These are phyloP conservation scores for Yamadazyma jaroonii DNA, from an alignment of 1,139 yeast species.

Conservation along the genomic window DNA sequence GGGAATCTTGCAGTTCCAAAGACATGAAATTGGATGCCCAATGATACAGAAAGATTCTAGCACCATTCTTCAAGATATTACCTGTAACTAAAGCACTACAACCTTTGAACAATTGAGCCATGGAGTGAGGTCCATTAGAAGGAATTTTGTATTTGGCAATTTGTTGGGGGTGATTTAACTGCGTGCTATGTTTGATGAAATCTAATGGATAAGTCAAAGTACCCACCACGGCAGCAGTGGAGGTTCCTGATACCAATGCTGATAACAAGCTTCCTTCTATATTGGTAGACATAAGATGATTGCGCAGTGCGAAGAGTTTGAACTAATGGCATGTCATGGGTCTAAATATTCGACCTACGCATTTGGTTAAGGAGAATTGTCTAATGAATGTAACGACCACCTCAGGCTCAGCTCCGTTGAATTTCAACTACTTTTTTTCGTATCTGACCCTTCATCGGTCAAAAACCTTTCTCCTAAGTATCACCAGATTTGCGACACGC, in stretches of 20 bases:
- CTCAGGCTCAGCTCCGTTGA: not conserved
- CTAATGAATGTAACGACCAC: no score
- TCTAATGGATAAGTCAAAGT: slow-evolving; percentile 82
- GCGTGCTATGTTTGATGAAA: slow-evolving; percentile 71
- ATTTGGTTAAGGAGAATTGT: no score
- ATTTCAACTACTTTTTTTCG: no score
- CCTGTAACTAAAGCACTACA: slow-evolving; percentile 80
- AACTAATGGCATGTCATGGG: no score
- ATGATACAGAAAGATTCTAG: slow-evolving; percentile 73
- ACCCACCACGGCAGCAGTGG: slow-evolving; percentile 73
- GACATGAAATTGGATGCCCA: slow-evolving; percentile 77
- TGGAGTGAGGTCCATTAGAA: slow-evolving; percentile 37
- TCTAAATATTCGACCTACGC: no score
- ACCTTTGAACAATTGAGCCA: slow-evolving; percentile 62
- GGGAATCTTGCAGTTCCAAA: slow-evolving; percentile 36
- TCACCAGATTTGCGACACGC: no score
- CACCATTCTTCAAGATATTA: slow-evolving; percentile 65
- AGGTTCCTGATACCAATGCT: slow-evolving; percentile 71
- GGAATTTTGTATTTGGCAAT: slow-evolving; percentile 36
- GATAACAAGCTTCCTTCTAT: slow-evolving; percentile 43
- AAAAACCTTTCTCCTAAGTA: no score
- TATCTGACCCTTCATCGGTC: no score
- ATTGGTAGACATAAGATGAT: slow-evolving; percentile 4
- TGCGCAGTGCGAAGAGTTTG: slow-evolving; percentile 1
- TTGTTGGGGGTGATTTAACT: slow-evolving; percentile 44